Percentiles rank a stretch among this genome's conserved stretches.
These are phyloP conservation scores for Neoascochyta sp. DNA, from an alignment of 2,329 filamentous ascomycete species.

Conservation along the genomic window DNA sequence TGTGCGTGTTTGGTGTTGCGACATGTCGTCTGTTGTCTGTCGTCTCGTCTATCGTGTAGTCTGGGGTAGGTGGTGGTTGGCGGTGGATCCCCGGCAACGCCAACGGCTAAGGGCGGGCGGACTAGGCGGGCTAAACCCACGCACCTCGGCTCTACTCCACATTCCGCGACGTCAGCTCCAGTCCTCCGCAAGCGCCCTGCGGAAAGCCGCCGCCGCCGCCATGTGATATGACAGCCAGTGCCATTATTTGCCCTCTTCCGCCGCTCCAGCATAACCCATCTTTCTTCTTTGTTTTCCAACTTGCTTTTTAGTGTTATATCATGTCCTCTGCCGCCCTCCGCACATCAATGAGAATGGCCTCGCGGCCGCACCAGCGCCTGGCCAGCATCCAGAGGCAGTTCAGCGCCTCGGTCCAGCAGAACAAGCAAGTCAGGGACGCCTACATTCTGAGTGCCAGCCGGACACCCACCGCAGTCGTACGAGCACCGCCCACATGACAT, in stretches of 20 bases:
- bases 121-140: no score
- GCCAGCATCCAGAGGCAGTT: slow-evolving; percentile 39
- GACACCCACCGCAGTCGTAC: slow-evolving; percentile 84
- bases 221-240: no score
- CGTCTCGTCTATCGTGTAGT: no score
- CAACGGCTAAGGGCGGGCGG: no score
- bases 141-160: slow-evolving; percentile 34
- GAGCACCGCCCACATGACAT: no score
- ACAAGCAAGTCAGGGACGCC: slow-evolving; percentile 75
- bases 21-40: no score
- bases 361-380: slow-evolving; percentile 35
- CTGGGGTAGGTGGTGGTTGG: no score
- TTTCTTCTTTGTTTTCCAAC: background rate
- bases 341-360: slow-evolving; percentile 34
- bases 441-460: slow-evolving; percentile 90
- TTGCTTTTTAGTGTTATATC: slow-evolving; percentile 6
- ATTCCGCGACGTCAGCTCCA: slow-evolving; percentile 19
- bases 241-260: no score
- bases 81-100: no score
- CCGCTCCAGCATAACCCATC: no score
- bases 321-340: slow-evolving; percentile 35
- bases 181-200: slow-evolving; percentile 14
- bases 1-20: no score
- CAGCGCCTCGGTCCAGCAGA: slow-evolving; percentile 29
- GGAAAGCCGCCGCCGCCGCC: slow-evolving; percentile 20